Evolutionary conservation across 2,329 filamentous ascomycete genomes (phyloP), one percentile per base, ranked within the genome.

Genomic region (Sphaceloma murrayae): DNA sequence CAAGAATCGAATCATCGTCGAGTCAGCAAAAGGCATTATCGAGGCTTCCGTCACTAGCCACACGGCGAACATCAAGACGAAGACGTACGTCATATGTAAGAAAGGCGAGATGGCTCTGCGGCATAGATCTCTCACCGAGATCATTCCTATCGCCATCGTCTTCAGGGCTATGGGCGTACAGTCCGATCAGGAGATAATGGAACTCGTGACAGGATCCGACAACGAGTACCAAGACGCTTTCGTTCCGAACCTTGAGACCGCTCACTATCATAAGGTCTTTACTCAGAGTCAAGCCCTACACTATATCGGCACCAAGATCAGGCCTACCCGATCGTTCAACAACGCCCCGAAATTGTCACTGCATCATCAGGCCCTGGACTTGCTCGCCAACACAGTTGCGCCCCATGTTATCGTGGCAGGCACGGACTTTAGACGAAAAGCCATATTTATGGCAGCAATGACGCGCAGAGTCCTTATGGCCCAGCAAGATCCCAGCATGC

Each of bases 1-100:
- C 74, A 98, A 98, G 74, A 98, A 98, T 65, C 80, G 91, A 68
- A 85, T 98, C 57, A 95, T 98, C 60, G 89, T 98, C 11, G 93
- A 98, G 65, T 81, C 85, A 45, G 94, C 94, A 67, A 96, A 95
- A 65, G 84, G 84, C 48, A 80, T 94, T 51, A 89, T 96, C 46
- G 85, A 89, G 53, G 91, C 93, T 27, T 96, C 91, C 1, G 91
- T 96, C 21, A 98, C 88, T 49, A 93, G 88, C 77, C 95, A 91
- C 21, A 96, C 93, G 1, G 87, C 95, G 63, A 91, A 96, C 62
- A 78, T 93, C 56, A 95, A 96, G 64, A 95, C 91, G 8, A 98
- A 98, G 68, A 95, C 86, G 45, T 95, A 96, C 55, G 86, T 98
- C 42, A 77, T 89, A 10, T 68, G 94, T 44, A 96, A 96, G 67